Base-by-base conservation (phyloP, 2,329 filamentous ascomycete species). In the Cladosporium sp. region DNA sequence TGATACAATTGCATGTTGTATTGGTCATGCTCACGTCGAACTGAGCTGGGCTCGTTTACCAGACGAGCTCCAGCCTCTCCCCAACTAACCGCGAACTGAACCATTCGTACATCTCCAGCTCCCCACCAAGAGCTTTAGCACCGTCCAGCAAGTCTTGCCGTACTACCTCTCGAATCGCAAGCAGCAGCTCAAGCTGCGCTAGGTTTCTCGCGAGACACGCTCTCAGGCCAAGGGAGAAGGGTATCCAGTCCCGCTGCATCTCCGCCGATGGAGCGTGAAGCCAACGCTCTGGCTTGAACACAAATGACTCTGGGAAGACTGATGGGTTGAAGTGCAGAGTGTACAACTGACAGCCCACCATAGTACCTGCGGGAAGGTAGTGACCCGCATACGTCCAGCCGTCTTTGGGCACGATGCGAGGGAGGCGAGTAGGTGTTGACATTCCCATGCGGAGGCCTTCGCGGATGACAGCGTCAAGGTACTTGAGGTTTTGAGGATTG, bases 31-130 rank as follows among this genome's bases (percentile, higher is more conserved):
- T 28, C 28, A 28, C 28, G 7, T 7, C 28, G 28, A 28, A 28
- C 28, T 4, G 28, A n/a, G 28, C 7, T 28, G 28, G 7, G n/a
- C 16, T 46, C 23, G 2, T 7, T n/a, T 8, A 10, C 74, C 74
- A 76, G 7, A 70, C 68, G 25, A 78, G 48, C 64, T 82, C 81
- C 23, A 86, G 82, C 70, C 76, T 80, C 67, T 82, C 82, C 0
- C 80, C 82, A 46, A 81, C 79, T 1, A 86, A 79, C 68, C 80
- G 81, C 1, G 80, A 81, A 69, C 86, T 86, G 68, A 86, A 86
- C 84, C 84, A 86, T 70, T 87, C 82, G 30, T 78, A 74, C n/a
- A 85, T 82, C 71, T 83, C 78, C 13, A 86, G 78, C 63, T 77
- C 74, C 1, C 79, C 75, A 23, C 79, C 70, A 1, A 80, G 74